phyloP scores from a whole-genome alignment of 2,329 filamentous ascomycete species.

The Cercospora sp. region DNA sequence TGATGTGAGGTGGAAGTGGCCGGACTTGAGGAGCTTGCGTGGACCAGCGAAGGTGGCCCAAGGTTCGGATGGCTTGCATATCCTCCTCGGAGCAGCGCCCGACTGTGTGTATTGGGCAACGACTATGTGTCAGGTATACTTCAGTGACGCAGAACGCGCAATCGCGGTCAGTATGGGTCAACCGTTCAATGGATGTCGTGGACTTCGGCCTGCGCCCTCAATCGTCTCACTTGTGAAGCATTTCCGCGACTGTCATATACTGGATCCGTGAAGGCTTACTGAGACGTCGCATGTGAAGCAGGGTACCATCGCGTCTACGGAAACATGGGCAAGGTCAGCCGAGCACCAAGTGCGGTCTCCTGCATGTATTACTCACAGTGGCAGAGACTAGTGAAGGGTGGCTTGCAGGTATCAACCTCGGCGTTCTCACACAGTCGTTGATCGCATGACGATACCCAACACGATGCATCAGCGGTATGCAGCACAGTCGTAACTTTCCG shows the following conservation, averaged over 20 bases:
- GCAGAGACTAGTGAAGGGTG: neutral
- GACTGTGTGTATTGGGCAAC: neutral
- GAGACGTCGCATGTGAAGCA: neutral
- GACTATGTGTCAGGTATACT: neutral
- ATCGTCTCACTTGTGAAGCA: neutral
- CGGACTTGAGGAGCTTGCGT: conserved; percentile 10
- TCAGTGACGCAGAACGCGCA: neutral
- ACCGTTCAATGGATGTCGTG: neutral
- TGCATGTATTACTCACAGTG: neutral
- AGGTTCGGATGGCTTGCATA: conserved; percentile 13
- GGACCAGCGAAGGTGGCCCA: conserved; percentile 15
- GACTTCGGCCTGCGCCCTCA: neutral
- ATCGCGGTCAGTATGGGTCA: neutral
- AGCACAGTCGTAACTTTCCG: neutral
- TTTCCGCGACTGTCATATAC: neutral
- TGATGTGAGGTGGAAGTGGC: conserved; percentile 15
- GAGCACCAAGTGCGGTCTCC: neutral
- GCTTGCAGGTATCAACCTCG: conserved; percentile 1
- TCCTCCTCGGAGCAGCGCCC: neutral
- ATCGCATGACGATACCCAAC: neutral
- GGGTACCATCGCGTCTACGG: neutral
- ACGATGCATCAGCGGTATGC: neutral
- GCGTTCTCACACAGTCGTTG: neutral
- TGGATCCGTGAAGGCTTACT: neutral
- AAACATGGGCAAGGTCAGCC: neutral